phyloP scores from a whole-genome alignment of 805 yeast genomes.

The Candida silvicultrix region DNA sequence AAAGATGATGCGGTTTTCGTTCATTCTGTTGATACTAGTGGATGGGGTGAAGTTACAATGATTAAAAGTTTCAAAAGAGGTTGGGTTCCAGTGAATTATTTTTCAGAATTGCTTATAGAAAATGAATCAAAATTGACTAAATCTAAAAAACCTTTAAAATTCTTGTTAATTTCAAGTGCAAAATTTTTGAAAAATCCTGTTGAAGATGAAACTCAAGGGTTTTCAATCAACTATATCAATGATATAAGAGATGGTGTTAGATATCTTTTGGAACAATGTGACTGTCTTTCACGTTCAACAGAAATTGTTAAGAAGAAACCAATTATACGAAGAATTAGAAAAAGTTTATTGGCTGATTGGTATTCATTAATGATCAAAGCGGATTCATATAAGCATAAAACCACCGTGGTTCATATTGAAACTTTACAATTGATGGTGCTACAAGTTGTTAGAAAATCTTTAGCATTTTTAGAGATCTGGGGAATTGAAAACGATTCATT shows the following conservation, averaged over 20 bases:
- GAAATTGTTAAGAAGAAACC: slow-evolving; percentile 61
- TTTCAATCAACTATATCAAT: slow-evolving; percentile 35
- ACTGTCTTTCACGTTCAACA: slow-evolving; percentile 70
- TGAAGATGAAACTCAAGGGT: slow-evolving; percentile 39
- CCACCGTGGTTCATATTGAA: slow-evolving; percentile 50
- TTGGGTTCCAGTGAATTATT: slow-evolving; percentile 85
- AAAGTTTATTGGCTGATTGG: slow-evolving; percentile 74
- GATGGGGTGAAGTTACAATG: slow-evolving; percentile 84
- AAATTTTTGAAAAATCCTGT: slow-evolving; percentile 60
- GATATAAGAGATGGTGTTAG: slow-evolving; percentile 71
- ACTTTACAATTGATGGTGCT: slow-evolving; percentile 56
- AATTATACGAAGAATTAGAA: slow-evolving; percentile 55
- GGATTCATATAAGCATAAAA: slow-evolving; percentile 63
- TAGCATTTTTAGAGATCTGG: slow-evolving; percentile 67
- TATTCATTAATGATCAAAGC: slow-evolving; percentile 72
- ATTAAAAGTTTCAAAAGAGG: slow-evolving; percentile 60
- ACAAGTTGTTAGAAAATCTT: slow-evolving; percentile 61
- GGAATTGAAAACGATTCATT: slow-evolving; percentile 50
- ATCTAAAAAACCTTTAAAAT: slow-evolving; percentile 37
- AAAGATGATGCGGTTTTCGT: slow-evolving; percentile 70
- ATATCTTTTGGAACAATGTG: slow-evolving; percentile 54
- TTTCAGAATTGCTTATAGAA: slow-evolving; percentile 37
- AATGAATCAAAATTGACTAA: neutral
- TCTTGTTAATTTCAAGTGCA: slow-evolving; percentile 57
- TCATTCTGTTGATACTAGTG: slow-evolving; percentile 72